These are phyloP conservation scores for Ciborinia camelliae DNA, from an alignment of 2,329 filamentous ascomycete species.

Conservation along the genomic window DNA sequence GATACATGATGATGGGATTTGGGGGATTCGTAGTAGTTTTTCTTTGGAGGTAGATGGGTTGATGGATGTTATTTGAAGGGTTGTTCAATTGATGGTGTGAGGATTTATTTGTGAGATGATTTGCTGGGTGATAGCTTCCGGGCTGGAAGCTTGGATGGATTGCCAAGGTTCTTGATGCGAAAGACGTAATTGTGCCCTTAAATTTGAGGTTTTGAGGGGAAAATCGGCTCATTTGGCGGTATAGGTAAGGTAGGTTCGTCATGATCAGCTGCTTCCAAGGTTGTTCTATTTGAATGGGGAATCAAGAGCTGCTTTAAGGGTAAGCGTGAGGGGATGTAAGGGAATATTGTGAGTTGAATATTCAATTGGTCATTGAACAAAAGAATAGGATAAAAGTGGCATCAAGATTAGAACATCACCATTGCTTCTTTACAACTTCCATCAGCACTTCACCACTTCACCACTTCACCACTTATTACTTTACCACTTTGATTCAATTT, in stretches of 20 bases:
- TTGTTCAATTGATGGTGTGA: conserved; percentile 28
- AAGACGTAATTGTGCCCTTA: conserved; percentile 2
- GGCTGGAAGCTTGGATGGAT: conserved; percentile 13
- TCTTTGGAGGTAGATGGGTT: not conserved
- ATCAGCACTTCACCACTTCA: no score
- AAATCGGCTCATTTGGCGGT: not conserved
- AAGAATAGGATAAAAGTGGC: not conserved
- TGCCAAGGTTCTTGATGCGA: not conserved
- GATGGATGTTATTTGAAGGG: conserved; percentile 26
- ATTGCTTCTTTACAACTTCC: no score
- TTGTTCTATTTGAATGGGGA: not conserved
- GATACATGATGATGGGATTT: conserved; percentile 57
- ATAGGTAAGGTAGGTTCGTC: no score
- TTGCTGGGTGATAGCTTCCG: conserved; percentile 12
- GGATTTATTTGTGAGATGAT: conserved; percentile 28
- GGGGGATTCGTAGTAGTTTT: not conserved
- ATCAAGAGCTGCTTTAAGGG: not conserved
- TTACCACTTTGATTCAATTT: no score
- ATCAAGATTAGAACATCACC: not conserved
- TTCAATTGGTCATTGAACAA: not conserved
- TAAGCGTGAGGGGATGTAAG: not conserved
- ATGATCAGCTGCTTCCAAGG: conserved; percentile 14
- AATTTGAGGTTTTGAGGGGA: not conserved
- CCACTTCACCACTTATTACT: no score
- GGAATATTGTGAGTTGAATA: no score